These are phyloP conservation scores for Seiridium unicorne DNA, from an alignment of 2,329 filamentous ascomycete genomes.

Conservation along the genomic window DNA sequence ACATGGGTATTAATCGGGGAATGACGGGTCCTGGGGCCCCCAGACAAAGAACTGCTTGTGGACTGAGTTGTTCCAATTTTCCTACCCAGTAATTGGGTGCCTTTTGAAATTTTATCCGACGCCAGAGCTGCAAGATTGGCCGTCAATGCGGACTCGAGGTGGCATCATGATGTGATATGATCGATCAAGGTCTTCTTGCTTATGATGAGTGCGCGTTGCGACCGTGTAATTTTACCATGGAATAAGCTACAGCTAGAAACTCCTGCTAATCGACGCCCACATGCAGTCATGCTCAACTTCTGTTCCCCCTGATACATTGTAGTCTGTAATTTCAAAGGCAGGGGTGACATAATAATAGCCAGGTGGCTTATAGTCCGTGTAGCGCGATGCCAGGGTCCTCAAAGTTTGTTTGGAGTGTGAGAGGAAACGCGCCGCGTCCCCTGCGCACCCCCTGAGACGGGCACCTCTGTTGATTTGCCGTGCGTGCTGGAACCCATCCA, in stretches of 20 bases:
- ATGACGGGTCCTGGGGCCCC: no score
- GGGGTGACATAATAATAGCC: neutral
- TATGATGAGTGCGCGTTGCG: neutral
- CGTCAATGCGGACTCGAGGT: neutral
- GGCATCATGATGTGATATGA: neutral
- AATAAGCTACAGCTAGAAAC: no score
- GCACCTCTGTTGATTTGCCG: constrained; percentile 4
- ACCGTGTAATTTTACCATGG: no score
- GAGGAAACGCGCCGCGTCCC: constrained; percentile 26
- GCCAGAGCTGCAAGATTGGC: neutral
- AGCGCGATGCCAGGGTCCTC: constrained; percentile 11
- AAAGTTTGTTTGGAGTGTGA: constrained; percentile 24
- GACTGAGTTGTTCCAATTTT: neutral
- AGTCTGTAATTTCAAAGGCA: no score
- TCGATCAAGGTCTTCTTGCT: neutral
- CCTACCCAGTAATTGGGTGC: neutral
- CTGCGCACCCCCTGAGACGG: constrained; percentile 19
- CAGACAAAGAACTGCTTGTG: no score
- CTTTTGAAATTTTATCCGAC: constrained; percentile 21
- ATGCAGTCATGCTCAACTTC: no score
- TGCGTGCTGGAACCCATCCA: neutral
- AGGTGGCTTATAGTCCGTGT: neutral
- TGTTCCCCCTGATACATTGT: no score
- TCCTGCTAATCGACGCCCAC: no score
- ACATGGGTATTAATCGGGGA: neutral